A percentile compares a stretch with the other conserved stretches of the same genome.
Conservation (phyloP, 768 basidiomycete genomes). For the Sistotremastrum suecicum region DNA sequence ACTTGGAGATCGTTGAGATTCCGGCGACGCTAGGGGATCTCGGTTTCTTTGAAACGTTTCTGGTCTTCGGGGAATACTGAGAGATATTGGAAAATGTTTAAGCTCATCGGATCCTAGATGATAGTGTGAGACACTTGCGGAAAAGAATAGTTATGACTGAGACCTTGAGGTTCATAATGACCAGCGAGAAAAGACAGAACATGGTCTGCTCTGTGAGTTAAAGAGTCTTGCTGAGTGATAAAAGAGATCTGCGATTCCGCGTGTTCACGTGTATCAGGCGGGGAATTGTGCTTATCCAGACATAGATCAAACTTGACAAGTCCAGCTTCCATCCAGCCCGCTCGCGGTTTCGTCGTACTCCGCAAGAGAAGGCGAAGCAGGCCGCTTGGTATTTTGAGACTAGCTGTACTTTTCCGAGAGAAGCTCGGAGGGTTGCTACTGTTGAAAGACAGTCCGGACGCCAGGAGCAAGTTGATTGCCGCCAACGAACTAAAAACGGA, state of each 20-base stretch:
- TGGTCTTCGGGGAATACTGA: too few species aligned
- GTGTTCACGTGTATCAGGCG: constrained; percentile 36
- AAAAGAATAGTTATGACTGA: too few species aligned
- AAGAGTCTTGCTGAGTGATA: constrained; percentile 51
- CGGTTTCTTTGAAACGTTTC: too few species aligned
- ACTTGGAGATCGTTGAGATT: too few species aligned
- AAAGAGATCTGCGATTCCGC: constrained; percentile 49
- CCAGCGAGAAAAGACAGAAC: constrained; percentile 25
- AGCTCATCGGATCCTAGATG: too few species aligned
- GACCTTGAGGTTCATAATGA: too few species aligned
- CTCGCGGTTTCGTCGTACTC: constrained; percentile 18
- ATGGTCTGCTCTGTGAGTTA: constrained; percentile 46
- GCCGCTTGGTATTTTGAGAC: constrained; percentile 39
- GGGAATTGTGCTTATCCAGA: constrained; percentile 58
- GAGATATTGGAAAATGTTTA: too few species aligned
- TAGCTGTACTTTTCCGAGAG: constrained; percentile 45
- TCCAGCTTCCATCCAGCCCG: constrained; percentile 55
- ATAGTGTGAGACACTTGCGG: too few species aligned
- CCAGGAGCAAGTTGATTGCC: constrained; percentile 39
- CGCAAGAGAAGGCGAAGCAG: constrained; percentile 31
- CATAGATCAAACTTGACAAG: constrained; percentile 35
- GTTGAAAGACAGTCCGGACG: constrained; percentile 48
- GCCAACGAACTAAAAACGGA: constrained; percentile 40
- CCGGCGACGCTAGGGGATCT: too few species aligned
- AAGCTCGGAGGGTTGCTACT: constrained; percentile 65